These are phyloP conservation scores for Bocquillonia castaneifolia DNA, from an alignment of 441 rosid species.

Conservation along the genomic window DNA sequence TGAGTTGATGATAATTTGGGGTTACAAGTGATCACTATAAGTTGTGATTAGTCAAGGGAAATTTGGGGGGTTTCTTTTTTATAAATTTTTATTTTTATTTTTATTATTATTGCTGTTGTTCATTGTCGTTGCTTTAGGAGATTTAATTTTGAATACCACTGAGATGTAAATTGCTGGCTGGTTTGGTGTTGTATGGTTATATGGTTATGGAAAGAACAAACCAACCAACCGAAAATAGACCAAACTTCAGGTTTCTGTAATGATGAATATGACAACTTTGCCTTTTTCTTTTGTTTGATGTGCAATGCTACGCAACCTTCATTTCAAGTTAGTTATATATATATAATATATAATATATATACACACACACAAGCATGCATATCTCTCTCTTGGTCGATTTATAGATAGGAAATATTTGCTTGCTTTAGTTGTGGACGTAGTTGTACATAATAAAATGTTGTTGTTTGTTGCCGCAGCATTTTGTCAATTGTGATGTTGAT, in stretches of 20 bases:
- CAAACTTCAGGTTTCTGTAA: constrained; percentile 10
- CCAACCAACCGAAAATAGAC: constrained; percentile 1
- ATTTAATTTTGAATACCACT: neutral
- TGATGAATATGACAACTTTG: no score
- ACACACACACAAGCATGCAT: no score
- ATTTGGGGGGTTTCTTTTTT: neutral
- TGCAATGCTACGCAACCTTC: constrained; percentile 16
- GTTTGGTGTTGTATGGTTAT: neutral
- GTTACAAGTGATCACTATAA: no score
- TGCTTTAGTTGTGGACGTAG: neutral
- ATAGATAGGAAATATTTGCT: neutral
- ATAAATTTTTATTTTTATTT: no score
- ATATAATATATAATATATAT: neutral
- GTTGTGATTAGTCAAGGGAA: no score
- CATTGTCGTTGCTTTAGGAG: neutral
- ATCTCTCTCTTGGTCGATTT: no score
- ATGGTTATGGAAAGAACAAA: neutral
- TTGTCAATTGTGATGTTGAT: constrained; percentile 1
- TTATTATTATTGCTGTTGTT: no score
- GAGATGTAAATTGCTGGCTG: neutral
- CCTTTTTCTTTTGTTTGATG: no score
- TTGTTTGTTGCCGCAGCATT: neutral
- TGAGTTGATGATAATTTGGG: neutral
- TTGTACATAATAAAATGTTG: neutral
- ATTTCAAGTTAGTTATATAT: constrained; percentile 5